Evolutionary conservation across 352 stramenopile species (phyloP), one percentile per base, ranked within the genome.

Genomic region (Blastocystis sp.): DNA sequence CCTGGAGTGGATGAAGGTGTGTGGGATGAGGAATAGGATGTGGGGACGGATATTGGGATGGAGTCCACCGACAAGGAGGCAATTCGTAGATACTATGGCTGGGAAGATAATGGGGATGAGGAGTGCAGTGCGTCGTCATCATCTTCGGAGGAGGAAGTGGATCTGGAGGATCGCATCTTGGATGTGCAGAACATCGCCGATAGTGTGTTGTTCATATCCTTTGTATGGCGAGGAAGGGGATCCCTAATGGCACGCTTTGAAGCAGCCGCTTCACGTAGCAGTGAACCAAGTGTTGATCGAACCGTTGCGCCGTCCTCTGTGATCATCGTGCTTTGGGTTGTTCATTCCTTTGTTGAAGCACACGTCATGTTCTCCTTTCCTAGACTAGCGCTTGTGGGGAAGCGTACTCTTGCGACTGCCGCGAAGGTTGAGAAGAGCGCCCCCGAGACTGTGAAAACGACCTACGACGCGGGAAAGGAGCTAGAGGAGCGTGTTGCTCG

Each of bases 241-340:
- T 78, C 64, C 64, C 66, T 88, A 10, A 88, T 28, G 19, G 19
- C 11, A 88, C 28, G 78, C 53, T 0, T n/a, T 88, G n/a, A 88
- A 76, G 45, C 78, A 88, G n/a, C 78, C 78, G 40, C 11, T 45
- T 3, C 10, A 88, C 34, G 64, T 76, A 11, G 78, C 64, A 19
- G 61, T 88, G 43, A 88, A 88, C 34, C 43, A 74, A 34, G 41
- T 88, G 10, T 34, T 88, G 48, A 88, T 88, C 38, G 78, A 88
- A 28, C 78, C 78, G 7, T 64, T 48, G 43, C 61, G 65, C 5
- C 19, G 11, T 11, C 77, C 77, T 21, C 9, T 87, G 9, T 87
- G 19, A 9, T 80, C 5, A 9, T 23, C 5, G 10, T 74, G n/a
- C n/a, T 28, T 11, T 74, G 64, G 9, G 2, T 45, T 23, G 4